Base-by-base conservation (phyloP, 2,329 filamentous ascomycete genomes). In the Arthrinium puccinioides region DNA sequence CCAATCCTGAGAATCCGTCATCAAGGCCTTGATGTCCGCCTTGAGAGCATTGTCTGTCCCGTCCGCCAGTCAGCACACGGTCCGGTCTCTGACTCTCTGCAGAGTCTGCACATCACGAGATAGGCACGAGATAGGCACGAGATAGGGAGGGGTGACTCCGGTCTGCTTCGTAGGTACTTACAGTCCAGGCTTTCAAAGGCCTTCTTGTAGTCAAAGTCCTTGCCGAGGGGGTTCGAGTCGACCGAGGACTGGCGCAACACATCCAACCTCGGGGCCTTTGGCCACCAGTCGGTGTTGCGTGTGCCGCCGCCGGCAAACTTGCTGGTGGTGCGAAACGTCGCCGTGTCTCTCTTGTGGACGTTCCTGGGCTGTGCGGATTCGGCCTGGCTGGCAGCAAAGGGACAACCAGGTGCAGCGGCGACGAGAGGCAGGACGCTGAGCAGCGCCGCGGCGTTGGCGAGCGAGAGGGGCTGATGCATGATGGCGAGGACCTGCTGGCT, bases 1-100 rank as follows among this genome's bases (percentile, higher is more conserved):
- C 76, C 76, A 87, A 27, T 84, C 79, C 63, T 88, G 79, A 3
- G 82, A 87, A 56, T 86, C 78, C 36, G 84, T 88, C 79, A 87
- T 82, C 52, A 88, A 56, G 14, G 64, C 68, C n/a, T 66, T 51
- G 6, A 89, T 62, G 55, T 89, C 84, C 62, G 84, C 80, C 76
- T 88, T 88, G 49, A 88, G 61, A 19, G 63, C 81, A 43, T 72
- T 64, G 54, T 84, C 33, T 36, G 13, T 19, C n/a, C n/a, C n/a
- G n/a, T n/a, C n/a, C n/a, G n/a, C n/a, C n/a, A n/a, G n/a, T n/a
- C n/a, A n/a, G n/a, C n/a, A n/a, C n/a, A n/a, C n/a, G n/a, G n/a
- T n/a, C n/a, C n/a, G n/a, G n/a, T n/a, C n/a, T n/a, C n/a, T n/a
- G n/a, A n/a, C n/a, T n/a, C n/a, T n/a, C n/a, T n/a, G n/a, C n/a